phyloP scores from a whole-genome alignment of 371 early-diverging fungal species.

The Choanephora cucurbitarum region DNA sequence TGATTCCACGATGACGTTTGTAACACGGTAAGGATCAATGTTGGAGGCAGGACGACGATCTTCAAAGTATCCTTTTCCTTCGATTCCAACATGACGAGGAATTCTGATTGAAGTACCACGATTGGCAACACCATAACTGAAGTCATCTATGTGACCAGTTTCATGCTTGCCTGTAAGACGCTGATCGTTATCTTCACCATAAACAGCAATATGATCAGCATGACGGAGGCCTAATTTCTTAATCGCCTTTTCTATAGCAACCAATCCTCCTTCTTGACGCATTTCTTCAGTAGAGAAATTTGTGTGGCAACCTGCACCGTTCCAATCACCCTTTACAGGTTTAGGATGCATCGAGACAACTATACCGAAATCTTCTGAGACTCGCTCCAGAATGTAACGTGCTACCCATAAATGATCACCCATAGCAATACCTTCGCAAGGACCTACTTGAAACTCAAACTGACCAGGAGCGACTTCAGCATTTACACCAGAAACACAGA shows the following conservation, averaged over 20 bases:
- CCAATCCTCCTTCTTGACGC: slow-evolving; percentile 60
- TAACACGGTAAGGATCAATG: slow-evolving; percentile 67
- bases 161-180: slow-evolving; percentile 64
- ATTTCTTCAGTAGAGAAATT: slow-evolving; percentile 64
- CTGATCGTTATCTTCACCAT: slow-evolving; percentile 66
- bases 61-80: slow-evolving; percentile 64
- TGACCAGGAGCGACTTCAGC: slow-evolving; percentile 64
- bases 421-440: slow-evolving; percentile 59
- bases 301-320: slow-evolving; percentile 57
- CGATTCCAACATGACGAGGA: slow-evolving; percentile 61
- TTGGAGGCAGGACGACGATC: slow-evolving; percentile 68
- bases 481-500: slow-evolving; percentile 59
- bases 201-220: slow-evolving; percentile 62
- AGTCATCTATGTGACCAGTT: slow-evolving; percentile 61
- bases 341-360: slow-evolving; percentile 58
- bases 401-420: slow-evolving; percentile 63
- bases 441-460: slow-evolving; percentile 66
- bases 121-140: slow-evolving; percentile 64
- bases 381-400: slow-evolving; percentile 57
- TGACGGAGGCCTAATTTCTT: slow-evolving; percentile 56
- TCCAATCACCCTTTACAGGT: slow-evolving; percentile 64
- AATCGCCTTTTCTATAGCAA: slow-evolving; percentile 58
- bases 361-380: slow-evolving; percentile 63
- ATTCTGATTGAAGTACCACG: slow-evolving; percentile 72
- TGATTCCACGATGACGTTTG: slow-evolving; percentile 58